These are phyloP conservation scores for Penicillium verrucosum DNA, from an alignment of 2,329 filamentous ascomycete genomes.

Conservation along the genomic window DNA sequence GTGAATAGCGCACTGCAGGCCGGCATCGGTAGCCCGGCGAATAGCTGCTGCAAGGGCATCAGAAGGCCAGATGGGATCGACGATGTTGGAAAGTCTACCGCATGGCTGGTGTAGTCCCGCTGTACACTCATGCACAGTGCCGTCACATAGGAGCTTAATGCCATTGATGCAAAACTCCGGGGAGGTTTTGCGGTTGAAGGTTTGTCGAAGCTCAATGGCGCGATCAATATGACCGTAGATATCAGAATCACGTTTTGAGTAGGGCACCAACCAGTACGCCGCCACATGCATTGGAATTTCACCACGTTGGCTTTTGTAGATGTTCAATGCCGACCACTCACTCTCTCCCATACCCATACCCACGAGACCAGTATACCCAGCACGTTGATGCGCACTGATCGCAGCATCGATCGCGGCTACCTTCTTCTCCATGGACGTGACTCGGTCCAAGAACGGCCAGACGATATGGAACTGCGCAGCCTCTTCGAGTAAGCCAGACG, in stretches of 20 bases:
- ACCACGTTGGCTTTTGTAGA: slow-evolving; percentile 31
- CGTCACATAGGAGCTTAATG: slow-evolving; percentile 51
- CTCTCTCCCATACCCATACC: slow-evolving; percentile 54
- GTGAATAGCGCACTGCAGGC: slow-evolving; percentile 50
- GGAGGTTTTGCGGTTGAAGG: slow-evolving; percentile 41
- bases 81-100: slow-evolving; percentile 38
- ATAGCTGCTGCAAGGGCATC: slow-evolving; percentile 44
- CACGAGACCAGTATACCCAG: slow-evolving; percentile 49
- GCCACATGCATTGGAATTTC: slow-evolving; percentile 42
- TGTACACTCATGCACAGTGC: slow-evolving; percentile 48
- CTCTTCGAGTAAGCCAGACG: slow-evolving; percentile 47
- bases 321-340: slow-evolving; percentile 43
- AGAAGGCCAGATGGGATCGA: slow-evolving; percentile 45
- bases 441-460: slow-evolving; percentile 47
- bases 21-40: slow-evolving; percentile 41
- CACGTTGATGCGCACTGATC: slow-evolving; percentile 42
- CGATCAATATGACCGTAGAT: slow-evolving; percentile 46
- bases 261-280: slow-evolving; percentile 49
- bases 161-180: slow-evolving; percentile 47
- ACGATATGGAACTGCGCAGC: slow-evolving; percentile 45
- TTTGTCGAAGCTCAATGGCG: slow-evolving; percentile 41
- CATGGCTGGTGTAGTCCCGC: slow-evolving; percentile 31
- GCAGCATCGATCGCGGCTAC: slow-evolving; percentile 40
- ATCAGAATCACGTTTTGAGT: slow-evolving; percentile 36
- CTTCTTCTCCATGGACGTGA: slow-evolving; percentile 44